Evolutionary conservation across 768 basidiomycete species (phyloP).

Genomic region (Auricularia cornea): DNA sequence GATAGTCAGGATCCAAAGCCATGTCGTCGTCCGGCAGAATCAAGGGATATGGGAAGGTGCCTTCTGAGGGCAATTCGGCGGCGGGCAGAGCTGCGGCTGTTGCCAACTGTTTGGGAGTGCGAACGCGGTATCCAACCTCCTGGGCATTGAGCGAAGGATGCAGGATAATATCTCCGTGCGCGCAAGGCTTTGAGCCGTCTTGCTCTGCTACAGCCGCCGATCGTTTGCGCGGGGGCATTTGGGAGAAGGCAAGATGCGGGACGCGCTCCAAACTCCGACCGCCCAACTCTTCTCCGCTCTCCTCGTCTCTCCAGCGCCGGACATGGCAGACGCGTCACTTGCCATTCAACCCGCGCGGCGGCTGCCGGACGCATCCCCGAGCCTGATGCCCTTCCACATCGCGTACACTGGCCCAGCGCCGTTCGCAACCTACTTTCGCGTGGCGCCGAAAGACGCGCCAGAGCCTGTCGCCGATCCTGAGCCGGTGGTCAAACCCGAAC

Average conservation of each 20-base stretch:
- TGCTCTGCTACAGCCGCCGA: background rate
- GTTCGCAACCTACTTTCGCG: conserved; percentile 63
- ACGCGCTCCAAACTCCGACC: background rate
- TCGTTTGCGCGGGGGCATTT: background rate
- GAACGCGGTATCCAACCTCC: background rate
- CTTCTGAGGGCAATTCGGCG: background rate
- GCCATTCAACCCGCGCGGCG: conserved; percentile 3
- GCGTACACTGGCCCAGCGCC: conserved; percentile 62
- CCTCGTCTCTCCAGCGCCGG: background rate
- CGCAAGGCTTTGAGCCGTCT: background rate
- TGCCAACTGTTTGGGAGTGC: background rate
- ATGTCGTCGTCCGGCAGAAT: background rate
- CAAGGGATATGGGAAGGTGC: background rate
- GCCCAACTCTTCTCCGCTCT: background rate
- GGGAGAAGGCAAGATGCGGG: background rate
- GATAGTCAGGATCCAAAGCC: background rate
- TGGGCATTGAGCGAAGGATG: background rate
- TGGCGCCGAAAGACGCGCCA: conserved; percentile 28
- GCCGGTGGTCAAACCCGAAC: background rate
- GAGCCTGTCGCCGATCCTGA: background rate
- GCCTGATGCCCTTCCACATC: conserved; percentile 81
- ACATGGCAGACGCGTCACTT: background rate
- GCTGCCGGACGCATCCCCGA: conserved; percentile 42
- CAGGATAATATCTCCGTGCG: background rate
- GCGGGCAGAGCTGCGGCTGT: background rate